Base-by-base conservation (phyloP, 129 eudicot genomes). In the Tanacetum coccineum region DNA sequence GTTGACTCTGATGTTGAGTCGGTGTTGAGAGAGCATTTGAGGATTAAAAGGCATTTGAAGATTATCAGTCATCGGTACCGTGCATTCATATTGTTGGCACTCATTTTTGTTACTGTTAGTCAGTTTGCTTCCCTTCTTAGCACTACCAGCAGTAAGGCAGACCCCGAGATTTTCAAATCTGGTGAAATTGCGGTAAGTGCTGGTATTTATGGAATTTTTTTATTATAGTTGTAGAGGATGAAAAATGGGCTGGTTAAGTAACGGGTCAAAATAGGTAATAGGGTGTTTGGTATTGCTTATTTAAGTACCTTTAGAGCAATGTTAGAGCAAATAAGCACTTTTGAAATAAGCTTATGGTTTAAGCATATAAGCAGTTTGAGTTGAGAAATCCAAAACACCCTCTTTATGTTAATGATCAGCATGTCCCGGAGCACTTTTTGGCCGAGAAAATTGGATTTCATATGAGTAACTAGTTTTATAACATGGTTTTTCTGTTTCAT, bases 131-230 rank as follows among this genome's bases (percentile, higher is more conserved):
- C 89, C 2, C 90, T 91, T 60, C 85, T 91, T 18, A 45, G 83
- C 84, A 85, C 93, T 9, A 82, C 86, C 9, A 83, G 95, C 54
- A 19, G 82, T 19, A 13, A 62, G 13, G 85, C 95, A 0, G 81
- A 87, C 56, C 76, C 79, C 59, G 75, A 64, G 52, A 64, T 91
- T 52, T 85, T 82, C 81, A 82, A 73, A 62, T 75, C 87, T 21
- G 97, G 97, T 57, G 95, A 91, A 83, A 84, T 91, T 51, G 95
- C 97, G 47, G 97, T 87, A 87, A 32, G 85, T 59, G n/a, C 14
- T 40, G 42, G 44, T 55, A 53, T 52, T 52, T 39, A 0, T 68
- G 50, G 51, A 36, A n/a, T 54, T 68, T 36, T 25, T 11, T 53
- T 4, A 67, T 28, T 28, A 14, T 30, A 32, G 39, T 32, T 32